These are phyloP conservation scores for Globisporangium nunn DNA, from an alignment of 352 stramenopile genomes.

Conservation along the genomic window DNA sequence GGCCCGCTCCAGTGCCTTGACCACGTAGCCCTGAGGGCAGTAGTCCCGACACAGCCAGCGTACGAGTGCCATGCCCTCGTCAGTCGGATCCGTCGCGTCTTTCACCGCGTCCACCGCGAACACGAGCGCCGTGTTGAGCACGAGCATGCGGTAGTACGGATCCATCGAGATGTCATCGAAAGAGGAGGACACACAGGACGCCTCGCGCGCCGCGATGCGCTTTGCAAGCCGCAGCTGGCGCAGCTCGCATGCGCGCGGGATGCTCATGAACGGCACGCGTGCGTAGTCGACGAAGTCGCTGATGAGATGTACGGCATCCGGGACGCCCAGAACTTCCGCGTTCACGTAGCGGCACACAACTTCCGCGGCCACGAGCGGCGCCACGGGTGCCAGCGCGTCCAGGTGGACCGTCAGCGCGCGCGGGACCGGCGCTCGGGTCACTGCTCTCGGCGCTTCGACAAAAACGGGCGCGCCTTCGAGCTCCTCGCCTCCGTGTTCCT, in stretches of 20 bases:
- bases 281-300: conserved; percentile 8
- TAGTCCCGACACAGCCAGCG: conserved; percentile 4
- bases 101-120: neutral
- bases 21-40: neutral
- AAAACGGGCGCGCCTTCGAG: no score
- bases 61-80: conserved; percentile 1
- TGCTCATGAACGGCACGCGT: neutral
- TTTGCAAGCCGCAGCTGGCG: conserved; percentile 1
- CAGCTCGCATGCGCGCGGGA: conserved; percentile 1
- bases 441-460: no score
- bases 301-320: conserved; percentile 6
- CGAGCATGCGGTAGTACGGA: neutral
- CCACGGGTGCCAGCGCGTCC: neutral
- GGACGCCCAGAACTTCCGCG: neutral
- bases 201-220: conserved; percentile 1
- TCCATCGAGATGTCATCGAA: neutral
- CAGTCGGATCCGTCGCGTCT: neutral
- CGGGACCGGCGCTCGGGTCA: neutral
- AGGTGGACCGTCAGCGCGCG: neutral
- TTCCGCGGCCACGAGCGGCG: neutral
- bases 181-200: neutral
- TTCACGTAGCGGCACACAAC: conserved; percentile 1
- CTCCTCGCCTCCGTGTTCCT: neutral
- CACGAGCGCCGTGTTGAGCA: conserved; percentile 3
- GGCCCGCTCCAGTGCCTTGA: neutral